These are phyloP conservation scores for Micractinium sp. DNA, from an alignment of 139 green algal genomes.

Conservation along the genomic window DNA sequence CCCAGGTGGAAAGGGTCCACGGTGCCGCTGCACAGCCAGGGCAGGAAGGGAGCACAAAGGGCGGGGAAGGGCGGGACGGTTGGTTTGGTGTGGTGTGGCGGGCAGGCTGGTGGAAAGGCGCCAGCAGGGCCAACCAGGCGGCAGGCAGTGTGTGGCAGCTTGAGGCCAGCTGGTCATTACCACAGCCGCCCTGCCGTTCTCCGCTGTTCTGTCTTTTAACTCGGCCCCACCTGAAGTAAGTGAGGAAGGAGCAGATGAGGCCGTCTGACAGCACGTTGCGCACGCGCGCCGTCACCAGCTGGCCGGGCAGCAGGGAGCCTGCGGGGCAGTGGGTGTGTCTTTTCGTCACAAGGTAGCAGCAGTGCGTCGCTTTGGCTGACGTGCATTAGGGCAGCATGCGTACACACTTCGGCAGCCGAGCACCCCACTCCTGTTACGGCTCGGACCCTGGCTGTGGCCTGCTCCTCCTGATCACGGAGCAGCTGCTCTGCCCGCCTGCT, in stretches of 20 bases:
- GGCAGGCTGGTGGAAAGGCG: too few species aligned
- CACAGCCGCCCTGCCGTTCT: background rate
- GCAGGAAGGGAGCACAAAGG: background rate
- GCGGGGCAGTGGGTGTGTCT: background rate
- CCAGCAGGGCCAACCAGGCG: too few species aligned
- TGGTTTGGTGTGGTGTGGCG: too few species aligned
- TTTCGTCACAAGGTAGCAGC: too few species aligned
- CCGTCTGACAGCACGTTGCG: conserved; percentile 76
- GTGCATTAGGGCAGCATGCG: too few species aligned
- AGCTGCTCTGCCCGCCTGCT: too few species aligned
- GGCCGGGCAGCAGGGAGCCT: conserved; percentile 76
- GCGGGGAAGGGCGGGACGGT: too few species aligned
- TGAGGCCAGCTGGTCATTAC: background rate
- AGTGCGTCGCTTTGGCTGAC: too few species aligned
- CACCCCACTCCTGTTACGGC: too few species aligned
- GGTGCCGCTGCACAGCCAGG: conserved; percentile 58
- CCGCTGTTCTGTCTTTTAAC: background rate
- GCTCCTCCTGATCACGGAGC: too few species aligned
- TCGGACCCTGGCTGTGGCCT: too few species aligned
- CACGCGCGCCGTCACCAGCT: conserved; percentile 77
- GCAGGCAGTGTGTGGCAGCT: background rate
- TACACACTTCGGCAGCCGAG: too few species aligned
- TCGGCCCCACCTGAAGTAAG: conserved; percentile 76
- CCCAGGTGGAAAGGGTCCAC: conserved; percentile 88
- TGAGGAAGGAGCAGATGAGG: conserved; percentile 86